Evolutionary conservation across 106 monocot species (phyloP).

Genomic region (Acorus gramineus): DNA sequence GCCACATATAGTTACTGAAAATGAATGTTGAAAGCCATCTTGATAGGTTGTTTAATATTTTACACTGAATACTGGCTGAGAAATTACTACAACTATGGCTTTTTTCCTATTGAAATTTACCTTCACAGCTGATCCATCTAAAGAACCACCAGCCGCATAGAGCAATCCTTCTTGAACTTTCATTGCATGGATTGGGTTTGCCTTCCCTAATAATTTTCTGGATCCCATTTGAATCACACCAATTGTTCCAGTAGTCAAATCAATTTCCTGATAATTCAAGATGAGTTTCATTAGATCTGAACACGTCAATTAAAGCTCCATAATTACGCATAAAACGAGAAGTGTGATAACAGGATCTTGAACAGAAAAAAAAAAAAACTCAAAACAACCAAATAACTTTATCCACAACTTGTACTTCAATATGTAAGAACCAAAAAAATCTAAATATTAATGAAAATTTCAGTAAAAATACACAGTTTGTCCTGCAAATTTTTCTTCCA

Average conservation of each 20-base stretch:
- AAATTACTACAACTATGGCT: too few relatives aligned
- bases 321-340: background rate
- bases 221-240: constrained; percentile 30
- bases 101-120: constrained; percentile 4
- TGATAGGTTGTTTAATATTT: too few relatives aligned
- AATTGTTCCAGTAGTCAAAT: constrained; percentile 41
- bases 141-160: constrained; percentile 25
- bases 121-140: constrained; percentile 53
- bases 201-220: constrained; percentile 43
- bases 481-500: too few relatives aligned
- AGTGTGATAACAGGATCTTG: background rate
- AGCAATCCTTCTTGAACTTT: constrained; percentile 42
- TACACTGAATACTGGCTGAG: too few relatives aligned
- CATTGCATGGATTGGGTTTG: constrained; percentile 30
- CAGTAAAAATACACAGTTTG: too few relatives aligned
- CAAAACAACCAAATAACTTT: too few relatives aligned
- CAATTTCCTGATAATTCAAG: constrained; percentile 36
- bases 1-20: too few relatives aligned
- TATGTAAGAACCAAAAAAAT: too few relatives aligned
- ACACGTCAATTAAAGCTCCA: background rate
- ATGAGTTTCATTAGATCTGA: background rate
- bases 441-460: too few relatives aligned
- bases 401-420: too few relatives aligned
- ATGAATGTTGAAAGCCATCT: too few relatives aligned
- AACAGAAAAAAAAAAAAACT: too few relatives aligned